Evolutionary conservation across 2,329 filamentous ascomycete genomes (phyloP), one percentile per base, ranked within the genome.

Genomic region (Fusarium sp.): DNA sequence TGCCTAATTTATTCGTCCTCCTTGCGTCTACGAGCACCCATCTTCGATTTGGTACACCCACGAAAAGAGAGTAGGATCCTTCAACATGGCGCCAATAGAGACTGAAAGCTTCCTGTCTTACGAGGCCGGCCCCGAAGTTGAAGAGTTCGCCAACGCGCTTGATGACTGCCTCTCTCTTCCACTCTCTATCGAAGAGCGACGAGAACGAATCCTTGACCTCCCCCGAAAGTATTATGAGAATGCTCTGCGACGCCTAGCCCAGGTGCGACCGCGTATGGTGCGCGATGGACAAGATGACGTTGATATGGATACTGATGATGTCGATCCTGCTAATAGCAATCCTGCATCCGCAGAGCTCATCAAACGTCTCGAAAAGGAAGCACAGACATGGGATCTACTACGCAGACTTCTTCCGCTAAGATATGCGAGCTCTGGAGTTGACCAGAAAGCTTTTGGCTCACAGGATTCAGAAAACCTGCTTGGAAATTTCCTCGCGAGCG

Each of bases 361-460:
- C 49, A 75, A 67, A 86, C 74, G 86, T 57, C 91, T 93, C 85
- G 89, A 97, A 78, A 86, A 91, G 68, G 96, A 99, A 79, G 88
- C 90, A 40, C 93, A 97, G 73, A 96, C 94, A 0, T 99, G 96
- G 96, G 90, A 97, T 75, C 84, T 98, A 30, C 82, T 98, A 61
- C 86, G 89, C 49, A 87, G 92, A 38, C 83, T 97, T 64, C 85
- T 97, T 52, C 89, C 91, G 12, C 79, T 93, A 67, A 87, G 92
- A 72, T 90, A 93, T 75, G 81, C 84, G 36, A 65, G 75, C 16
- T 65, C 71, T 26, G 68, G 64, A 26, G 31, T 59, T 16, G 60
- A 62, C 28, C 74, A 61, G 79, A 81, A 56, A 70, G 77, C 70
- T 76, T 74, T 79, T 57, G 77, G 73, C 57, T 40, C 49, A 38